These are phyloP conservation scores for Carpinus fangiana DNA, from an alignment of 306 rosid genomes.

Conservation along the genomic window DNA sequence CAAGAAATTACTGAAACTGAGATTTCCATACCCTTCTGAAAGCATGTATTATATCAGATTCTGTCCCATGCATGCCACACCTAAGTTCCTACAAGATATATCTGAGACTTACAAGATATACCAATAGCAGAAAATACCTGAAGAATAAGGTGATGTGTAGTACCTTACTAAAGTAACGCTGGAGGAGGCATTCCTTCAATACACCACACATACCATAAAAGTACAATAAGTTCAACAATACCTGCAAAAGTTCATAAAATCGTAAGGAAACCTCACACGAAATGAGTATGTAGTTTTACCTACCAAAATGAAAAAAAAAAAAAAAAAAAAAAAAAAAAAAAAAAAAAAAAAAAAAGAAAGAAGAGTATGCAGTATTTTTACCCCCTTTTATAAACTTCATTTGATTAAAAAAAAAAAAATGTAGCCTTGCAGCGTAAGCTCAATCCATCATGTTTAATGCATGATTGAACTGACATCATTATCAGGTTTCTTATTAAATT, in stretches of 20 bases:
- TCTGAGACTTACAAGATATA: conserved; percentile 8
- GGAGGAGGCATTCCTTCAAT: conserved; percentile 84
- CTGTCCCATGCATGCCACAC: conserved; percentile 57
- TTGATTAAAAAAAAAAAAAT: neutral
- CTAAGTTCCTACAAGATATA: conserved; percentile 64
- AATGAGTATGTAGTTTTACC: neutral
- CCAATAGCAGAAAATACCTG: neutral
- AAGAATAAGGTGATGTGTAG: conserved; percentile 12
- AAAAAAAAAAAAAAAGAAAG: neutral
- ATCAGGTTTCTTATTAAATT: neutral
- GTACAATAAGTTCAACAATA: conserved; percentile 68
- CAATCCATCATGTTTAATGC: neutral
- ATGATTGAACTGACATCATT: neutral
- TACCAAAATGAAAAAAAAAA: neutral
- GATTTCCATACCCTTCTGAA: conserved; percentile 66
- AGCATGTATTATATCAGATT: conserved; percentile 58
- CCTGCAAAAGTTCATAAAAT: conserved; percentile 42
- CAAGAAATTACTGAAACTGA: conserved; percentile 26
- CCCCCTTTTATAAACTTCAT: neutral
- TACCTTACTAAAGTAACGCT: conserved; percentile 88
- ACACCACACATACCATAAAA: conserved; percentile 84
- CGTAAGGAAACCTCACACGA: neutral
- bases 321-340: neutral
- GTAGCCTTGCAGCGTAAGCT: neutral
- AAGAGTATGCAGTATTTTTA: neutral